A percentile compares a stretch with the other conserved stretches of the same genome.
Evolutionary conservation across 139 green algal genomes (phyloP).

Genomic region (Coelastrella sp.): DNA sequence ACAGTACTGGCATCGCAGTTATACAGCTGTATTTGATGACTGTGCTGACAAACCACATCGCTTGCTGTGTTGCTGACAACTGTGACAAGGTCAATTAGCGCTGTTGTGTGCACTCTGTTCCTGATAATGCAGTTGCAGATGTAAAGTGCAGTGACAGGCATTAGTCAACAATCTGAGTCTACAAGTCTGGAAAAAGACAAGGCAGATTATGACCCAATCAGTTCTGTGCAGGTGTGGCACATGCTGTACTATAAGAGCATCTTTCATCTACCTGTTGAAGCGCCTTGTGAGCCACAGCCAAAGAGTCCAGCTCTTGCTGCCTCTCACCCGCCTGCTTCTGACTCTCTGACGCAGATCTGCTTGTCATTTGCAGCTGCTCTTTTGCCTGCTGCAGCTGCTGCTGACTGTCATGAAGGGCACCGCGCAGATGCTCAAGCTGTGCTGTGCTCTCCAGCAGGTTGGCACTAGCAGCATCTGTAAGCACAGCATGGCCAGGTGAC

Average conservation of each 20-base stretch:
- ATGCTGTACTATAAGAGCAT: too few species aligned
- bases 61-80: too few species aligned
- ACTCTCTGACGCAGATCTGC: neutral
- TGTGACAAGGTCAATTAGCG: too few species aligned
- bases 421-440: neutral
- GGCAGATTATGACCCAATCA: too few species aligned
- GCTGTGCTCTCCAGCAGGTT: neutral
- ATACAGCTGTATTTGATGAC: neutral
- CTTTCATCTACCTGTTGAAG: constrained; percentile 12
- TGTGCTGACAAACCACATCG: too few species aligned
- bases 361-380: neutral
- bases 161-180: too few species aligned
- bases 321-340: neutral
- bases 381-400: constrained; percentile 14
- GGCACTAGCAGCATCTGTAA: neutral
- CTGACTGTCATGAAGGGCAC: neutral
- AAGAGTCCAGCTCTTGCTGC: neutral
- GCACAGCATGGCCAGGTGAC: too few species aligned
- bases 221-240: neutral
- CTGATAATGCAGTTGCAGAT: too few species aligned
- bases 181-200: too few species aligned
- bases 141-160: too few species aligned
- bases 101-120: too few species aligned
- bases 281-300: neutral
- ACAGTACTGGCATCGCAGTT: too few species aligned